Base-by-base conservation (phyloP, 306 rosid species). In the Rosa rugosa region DNA sequence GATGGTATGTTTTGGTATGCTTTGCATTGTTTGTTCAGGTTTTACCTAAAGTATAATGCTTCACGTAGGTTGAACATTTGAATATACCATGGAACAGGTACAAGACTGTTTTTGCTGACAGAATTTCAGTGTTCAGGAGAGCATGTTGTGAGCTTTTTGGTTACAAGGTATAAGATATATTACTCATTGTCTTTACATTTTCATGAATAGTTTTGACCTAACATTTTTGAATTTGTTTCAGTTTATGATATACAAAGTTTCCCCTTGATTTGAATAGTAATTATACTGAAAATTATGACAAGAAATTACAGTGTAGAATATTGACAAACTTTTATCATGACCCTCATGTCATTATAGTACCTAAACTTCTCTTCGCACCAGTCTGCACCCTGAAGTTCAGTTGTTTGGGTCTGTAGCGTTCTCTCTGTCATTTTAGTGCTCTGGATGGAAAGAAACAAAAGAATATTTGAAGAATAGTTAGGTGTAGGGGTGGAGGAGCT, bases 101-200 rank as follows among this genome's bases (percentile, higher is more conserved):
- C 92, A 95, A 90, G 90, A 95, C 94, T 31, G 99, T 95, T 75
- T 92, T 95, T 87, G 98, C 97, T 10, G 97, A 95, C 86, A 85
- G 98, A 85, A 95, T 95, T 88, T 91, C 96, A 51, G 97, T 95
- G 76, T 92, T 95, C 87, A 88, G 98, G 78, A 91, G 97, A 83
- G 99, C 97, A 62, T 95, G 99, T 79, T 91, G 99, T n/a, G 97
- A 95, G 87, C 94, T 94, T 72, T 94, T 94, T 87, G 98, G 98
- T 82, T 94, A 92, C 88, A 94, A 94, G 98, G 96, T 91, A 88
- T 23, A 9, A 75, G 69, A 75, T 79, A 72, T 81, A 54, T 62
- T 71, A 53, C 78, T 84, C 77, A 70, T 66, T 34, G 25, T 76
- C 64, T n/a, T 45, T 34, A n/a, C 18, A 54, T 53, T 54, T 56